Evolutionary conservation across 2,329 filamentous ascomycete genomes (phyloP).

Genomic region (Madurella mycetomatis): DNA sequence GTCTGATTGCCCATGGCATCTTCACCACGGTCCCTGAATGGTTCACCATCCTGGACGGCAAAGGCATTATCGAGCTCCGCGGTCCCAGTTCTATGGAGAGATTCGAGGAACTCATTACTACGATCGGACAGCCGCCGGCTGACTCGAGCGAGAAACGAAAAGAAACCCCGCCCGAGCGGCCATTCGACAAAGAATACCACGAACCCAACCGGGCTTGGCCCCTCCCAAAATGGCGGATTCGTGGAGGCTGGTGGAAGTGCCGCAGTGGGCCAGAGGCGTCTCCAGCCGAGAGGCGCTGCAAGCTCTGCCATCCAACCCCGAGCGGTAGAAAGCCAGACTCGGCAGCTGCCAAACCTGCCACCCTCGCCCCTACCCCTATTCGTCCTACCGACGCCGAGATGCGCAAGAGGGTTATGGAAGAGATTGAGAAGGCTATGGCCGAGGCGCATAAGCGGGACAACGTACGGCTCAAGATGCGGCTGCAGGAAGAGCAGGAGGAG

Average conservation of each 20-base stretch:
- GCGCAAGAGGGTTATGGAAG: constrained; percentile 10
- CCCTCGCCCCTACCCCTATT: neutral
- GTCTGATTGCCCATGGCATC: neutral
- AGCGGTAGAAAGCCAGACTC: neutral
- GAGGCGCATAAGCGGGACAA: constrained; percentile 8
- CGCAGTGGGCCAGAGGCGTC: constrained; percentile 15
- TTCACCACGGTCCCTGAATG: constrained; percentile 6
- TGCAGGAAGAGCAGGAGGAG: constrained; percentile 5
- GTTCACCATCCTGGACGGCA: constrained; percentile 16
- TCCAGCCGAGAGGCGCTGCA: constrained; percentile 11
- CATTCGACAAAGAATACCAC: constrained; percentile 15
- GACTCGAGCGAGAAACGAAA: neutral
- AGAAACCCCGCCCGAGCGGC: neutral
- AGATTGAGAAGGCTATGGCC: constrained; percentile 15
- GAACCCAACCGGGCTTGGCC: constrained; percentile 13
- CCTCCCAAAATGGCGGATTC: neutral
- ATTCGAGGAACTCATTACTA: constrained; percentile 10
- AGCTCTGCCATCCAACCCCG: constrained; percentile 1
- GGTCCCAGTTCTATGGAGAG: neutral
- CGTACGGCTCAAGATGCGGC: neutral
- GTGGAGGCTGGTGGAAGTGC: constrained; percentile 22
- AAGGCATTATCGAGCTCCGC: constrained; percentile 1
- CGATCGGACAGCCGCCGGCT: neutral
- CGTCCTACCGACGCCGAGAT: neutral
- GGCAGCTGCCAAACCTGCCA: too few species aligned